Base-by-base conservation (phyloP, 1,284 basidiomycete species). In the Moesziomyces parantarcticus region DNA sequence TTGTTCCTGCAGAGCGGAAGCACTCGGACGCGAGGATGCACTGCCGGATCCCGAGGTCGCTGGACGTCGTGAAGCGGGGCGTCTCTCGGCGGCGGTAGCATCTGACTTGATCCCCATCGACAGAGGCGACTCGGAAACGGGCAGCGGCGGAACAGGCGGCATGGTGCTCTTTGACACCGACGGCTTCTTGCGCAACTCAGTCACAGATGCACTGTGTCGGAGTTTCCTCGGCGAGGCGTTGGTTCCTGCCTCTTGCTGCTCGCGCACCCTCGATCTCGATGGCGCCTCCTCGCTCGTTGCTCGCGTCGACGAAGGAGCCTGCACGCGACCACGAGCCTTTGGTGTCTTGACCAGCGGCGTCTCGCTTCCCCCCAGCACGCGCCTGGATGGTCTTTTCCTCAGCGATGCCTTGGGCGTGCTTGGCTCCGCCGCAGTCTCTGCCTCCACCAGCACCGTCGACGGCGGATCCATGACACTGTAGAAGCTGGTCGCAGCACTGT, bases 221-320 rank as follows among this genome's bases (percentile, higher is more conserved):
- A 70, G 49, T 45, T 56, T 59, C 18, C 63, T 40, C 3, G 58
- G 52, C 36, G 64, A 61, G n/a, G 49, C 49, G 2, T 29, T 34
- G 13, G 43, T n/a, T 18, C 5, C 42, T 2, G 21, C 43, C 3
- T n/a, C 47, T n/a, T 23, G 5, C 11, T 54, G 40, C 7, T 18
- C 45, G 13, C 42, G 40, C 44, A 42, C 10, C 8, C 47, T 50
- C 1, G 64, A 50, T 40, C 58, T 34, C 1, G 32, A 39, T 3
- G 65, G 65, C 9, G 65, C 65, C 25, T 68, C 65, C n/a, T 68
- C 65, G 23, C 65, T 68, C 5, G 65, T 68, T 18, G 65, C 65
- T 13, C 65, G 41, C 36, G 39, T 25, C 20, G 59, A 57, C n/a
- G 50, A 47, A 2, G 58, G 58, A 21, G 53, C 50, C 10, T 23